phyloP scores from a whole-genome alignment of 768 basidiomycete species.

The Lactifluus hygrophoroides region DNA sequence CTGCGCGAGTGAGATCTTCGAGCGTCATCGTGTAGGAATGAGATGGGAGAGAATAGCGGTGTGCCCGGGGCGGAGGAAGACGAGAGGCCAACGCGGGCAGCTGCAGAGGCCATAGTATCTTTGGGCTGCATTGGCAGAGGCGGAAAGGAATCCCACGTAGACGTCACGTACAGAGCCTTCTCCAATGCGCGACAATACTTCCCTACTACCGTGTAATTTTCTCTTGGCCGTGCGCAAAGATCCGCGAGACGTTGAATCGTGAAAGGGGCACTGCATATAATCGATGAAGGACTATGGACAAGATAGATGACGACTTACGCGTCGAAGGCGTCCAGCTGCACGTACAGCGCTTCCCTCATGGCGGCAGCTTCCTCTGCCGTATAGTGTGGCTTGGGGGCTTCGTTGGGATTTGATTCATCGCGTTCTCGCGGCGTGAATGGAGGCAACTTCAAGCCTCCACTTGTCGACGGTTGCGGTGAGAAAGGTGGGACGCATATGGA shows the following conservation, averaged over 20 bases:
- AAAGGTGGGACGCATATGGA: conserved; percentile 34
- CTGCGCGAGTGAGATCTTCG: conserved; percentile 72
- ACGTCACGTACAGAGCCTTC: conserved; percentile 75
- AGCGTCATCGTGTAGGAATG: conserved; percentile 79
- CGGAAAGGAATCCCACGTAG: conserved; percentile 66
- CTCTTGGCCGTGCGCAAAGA: conserved; percentile 57
- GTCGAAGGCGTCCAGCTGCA: conserved; percentile 66
- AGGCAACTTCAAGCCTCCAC: conserved; percentile 59
- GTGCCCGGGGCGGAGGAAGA: conserved; percentile 58
- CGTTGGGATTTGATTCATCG: conserved; percentile 40
- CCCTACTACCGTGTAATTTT: conserved; percentile 68
- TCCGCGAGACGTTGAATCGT: conserved; percentile 88
- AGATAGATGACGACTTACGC: conserved; percentile 38
- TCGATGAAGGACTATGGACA: background rate
- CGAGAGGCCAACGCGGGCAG: conserved; percentile 37
- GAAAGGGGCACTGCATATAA: conserved; percentile 57
- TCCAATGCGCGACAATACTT: conserved; percentile 88
- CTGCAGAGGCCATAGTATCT: conserved; percentile 22
- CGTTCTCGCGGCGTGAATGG: conserved; percentile 61
- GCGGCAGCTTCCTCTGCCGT: conserved; percentile 50
- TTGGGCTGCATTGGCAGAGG: conserved; percentile 37
- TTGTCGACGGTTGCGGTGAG: conserved; percentile 29
- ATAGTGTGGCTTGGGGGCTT: conserved; percentile 52
- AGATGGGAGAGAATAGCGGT: conserved; percentile 80
- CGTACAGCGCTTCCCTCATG: conserved; percentile 47